A percentile compares a stretch with the other conserved stretches of the same genome.
phyloP scores from a whole-genome alignment of 345 rosid species.

The Hevea brasiliensis region DNA sequence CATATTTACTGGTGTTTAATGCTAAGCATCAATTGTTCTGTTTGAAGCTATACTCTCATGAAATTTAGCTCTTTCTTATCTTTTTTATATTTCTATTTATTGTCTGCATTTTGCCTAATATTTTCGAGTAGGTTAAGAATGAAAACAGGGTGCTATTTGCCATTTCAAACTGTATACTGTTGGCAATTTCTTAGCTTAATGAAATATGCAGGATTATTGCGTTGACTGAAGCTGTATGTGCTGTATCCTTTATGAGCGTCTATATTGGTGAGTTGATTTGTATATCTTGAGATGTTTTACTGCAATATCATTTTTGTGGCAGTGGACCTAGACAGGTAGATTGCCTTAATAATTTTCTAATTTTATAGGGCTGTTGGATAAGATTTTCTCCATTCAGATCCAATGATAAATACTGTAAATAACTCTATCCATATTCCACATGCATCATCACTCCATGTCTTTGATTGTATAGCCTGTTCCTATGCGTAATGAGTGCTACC shows the following conservation, averaged over 20 bases:
- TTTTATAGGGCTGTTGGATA: not conserved
- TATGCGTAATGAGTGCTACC: not conserved
- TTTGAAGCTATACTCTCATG: not conserved
- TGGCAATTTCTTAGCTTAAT: not conserved
- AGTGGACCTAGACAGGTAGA: not conserved
- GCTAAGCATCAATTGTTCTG: not conserved
- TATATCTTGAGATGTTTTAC: not conserved
- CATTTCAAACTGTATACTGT: not conserved
- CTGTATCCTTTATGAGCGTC: constrained; percentile 68
- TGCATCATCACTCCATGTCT: not conserved
- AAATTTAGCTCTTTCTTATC: not conserved
- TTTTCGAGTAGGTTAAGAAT: not conserved
- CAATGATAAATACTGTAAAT: not conserved
- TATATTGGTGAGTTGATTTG: constrained; percentile 67
- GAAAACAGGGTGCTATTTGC: not conserved
- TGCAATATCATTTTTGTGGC: not conserved
- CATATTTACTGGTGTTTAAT: not conserved
- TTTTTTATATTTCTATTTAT: not conserved
- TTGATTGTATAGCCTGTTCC: not conserved
- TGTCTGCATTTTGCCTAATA: not conserved
- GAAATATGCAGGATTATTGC: constrained; percentile 69
- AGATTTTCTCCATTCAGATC: not conserved
- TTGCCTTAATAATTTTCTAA: not conserved
- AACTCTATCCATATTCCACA: not conserved
- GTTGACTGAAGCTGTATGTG: constrained; percentile 76